Base-by-base conservation (phyloP, 1,139 yeast species). In the Protomyces arabidopsidicola region DNA sequence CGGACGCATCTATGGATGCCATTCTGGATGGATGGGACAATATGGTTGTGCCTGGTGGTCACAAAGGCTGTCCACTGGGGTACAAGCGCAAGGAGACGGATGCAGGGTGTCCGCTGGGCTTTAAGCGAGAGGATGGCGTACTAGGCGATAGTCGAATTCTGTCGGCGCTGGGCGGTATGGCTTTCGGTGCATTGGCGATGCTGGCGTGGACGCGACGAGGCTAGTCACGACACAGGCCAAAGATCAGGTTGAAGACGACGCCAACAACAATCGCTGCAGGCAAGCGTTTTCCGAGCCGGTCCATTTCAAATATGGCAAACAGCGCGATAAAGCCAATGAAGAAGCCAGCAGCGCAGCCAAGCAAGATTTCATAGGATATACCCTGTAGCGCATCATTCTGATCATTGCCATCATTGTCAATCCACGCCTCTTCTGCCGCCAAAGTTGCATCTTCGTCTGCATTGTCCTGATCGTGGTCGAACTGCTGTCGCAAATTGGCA, bases 1-100 rank as follows among this genome's bases (percentile, higher is more conserved):
- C 65, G 24, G 67, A 67, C 34, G 56, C 36, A 4, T 51, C 52
- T 9, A 68, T 68, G 57, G 65, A 61, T 10, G 45, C 38, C 22
- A 53, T 68, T 8, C 24, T 68, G 35, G 52, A 24, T 2, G 60
- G 60, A 24, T 61, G 57, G 56, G 61, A 45, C 45, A 38, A 22
- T 10, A 35, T 50, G 34, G 35, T 6, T 10, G 64, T 61, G 14
- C 64, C 64, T 16, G 62, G 62, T 12, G 56, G 56, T 42, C 18
- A 24, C 45, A 38, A 52, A 10, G 62, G 62, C 2, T 58, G 62
- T 39, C 62, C 62, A 6, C 45, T 58, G 20, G 62, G 62, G 10
- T 58, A 58, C 36, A 58, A 42, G 56, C 55, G 62, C 16, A 22
- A 55, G 12, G 62, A 58, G 34, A 39, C 56, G 3, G 62, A 58